Base-by-base conservation (phyloP, 306 rosid species). In the Oxytropis ochrocephala region DNA sequence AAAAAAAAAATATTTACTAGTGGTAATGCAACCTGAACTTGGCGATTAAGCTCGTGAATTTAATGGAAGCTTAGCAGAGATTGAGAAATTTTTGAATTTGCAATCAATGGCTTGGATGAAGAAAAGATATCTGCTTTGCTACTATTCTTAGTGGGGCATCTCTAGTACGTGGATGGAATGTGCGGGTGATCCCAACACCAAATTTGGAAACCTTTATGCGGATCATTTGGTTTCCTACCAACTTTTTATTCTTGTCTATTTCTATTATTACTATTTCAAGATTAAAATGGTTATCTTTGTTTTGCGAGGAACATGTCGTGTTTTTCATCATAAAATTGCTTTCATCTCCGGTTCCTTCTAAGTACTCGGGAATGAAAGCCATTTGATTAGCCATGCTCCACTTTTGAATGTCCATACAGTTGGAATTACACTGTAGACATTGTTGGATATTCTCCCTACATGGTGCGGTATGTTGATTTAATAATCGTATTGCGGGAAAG, bases 361-460 rank as follows among this genome's bases (percentile, higher is more conserved):
- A 79, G 21, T 78, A 78, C 75, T 76, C 88, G 95, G 83, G 63
- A 41, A 59, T 50, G 89, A 84, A 67, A 85, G 89, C 85, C 97
- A 91, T 81, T 80, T 94, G 79, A 91, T 91, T 57, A 73, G 74
- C 71, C 74, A 84, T 60, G 99, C 99, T 74, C 89, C 92, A 42
- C 77, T 94, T 83, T 80, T 94, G 79, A 94, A 88, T 41, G 88
- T 79, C 60, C 59, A 90, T 91, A 50, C 77, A 72, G 86, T 91
- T 73, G 99, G 99, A 72, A 88, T 91, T 82, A 82, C 97, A 70
- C 96, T 12, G 89, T 94, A 48, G 99, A 94, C 62, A 87, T 96
- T 71, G 89, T 91, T 76, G 89, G 75, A 94, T 88, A 59, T 84
- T 94, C 76, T 91, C 96, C 46, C 82, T 94, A 46, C 99, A 87